Percentiles rank a stretch among this genome's conserved stretches.
Conservation (phyloP, 108 stramenopile species). For the Parmales sp. region DNA sequence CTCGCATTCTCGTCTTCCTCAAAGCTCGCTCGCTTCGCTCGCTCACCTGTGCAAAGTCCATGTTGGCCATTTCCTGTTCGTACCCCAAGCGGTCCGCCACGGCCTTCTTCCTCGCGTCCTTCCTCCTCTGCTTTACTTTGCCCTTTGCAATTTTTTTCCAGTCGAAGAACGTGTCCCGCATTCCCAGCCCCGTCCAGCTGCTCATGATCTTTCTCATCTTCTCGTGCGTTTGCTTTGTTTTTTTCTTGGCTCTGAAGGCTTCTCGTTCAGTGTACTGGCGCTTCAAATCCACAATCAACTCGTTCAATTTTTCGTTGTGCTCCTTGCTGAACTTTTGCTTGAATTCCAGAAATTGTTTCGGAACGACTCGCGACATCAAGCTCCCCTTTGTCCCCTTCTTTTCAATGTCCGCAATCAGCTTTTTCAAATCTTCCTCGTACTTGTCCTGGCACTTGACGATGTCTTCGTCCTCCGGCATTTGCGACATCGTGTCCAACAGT, state of each 20-base stretch:
- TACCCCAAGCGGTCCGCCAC: slow-evolving; percentile 23
- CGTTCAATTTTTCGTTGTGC: slow-evolving; percentile 13
- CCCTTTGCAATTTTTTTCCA: slow-evolving; percentile 16
- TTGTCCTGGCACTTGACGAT: slow-evolving; percentile 22
- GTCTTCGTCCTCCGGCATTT: slow-evolving; percentile 23
- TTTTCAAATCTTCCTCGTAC: slow-evolving; percentile 11
- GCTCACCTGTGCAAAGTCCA: slow-evolving; percentile 18
- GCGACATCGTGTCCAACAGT: not conserved
- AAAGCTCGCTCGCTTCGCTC: too few species aligned
- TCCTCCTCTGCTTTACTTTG: slow-evolving; percentile 14
- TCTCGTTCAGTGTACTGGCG: slow-evolving; percentile 22
- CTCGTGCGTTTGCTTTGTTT: slow-evolving; percentile 15
- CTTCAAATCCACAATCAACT: slow-evolving; percentile 24
- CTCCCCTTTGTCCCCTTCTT: not conserved
- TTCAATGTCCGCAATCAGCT: slow-evolving; percentile 20
- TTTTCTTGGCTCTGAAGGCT: slow-evolving; percentile 11
- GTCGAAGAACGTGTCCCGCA: slow-evolving; percentile 22
- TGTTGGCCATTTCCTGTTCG: slow-evolving; percentile 21
- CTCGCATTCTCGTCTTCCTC: not conserved
- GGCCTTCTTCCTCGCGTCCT: slow-evolving; percentile 1
- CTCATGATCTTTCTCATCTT: slow-evolving; percentile 21
- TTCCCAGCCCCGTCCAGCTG: slow-evolving; percentile 26
- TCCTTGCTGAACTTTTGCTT: not conserved
- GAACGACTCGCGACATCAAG: not conserved
- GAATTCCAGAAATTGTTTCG: not conserved